Evolutionary conservation across 2,329 filamentous ascomycete species (phyloP).

Genomic region (Botrytis medusae): DNA sequence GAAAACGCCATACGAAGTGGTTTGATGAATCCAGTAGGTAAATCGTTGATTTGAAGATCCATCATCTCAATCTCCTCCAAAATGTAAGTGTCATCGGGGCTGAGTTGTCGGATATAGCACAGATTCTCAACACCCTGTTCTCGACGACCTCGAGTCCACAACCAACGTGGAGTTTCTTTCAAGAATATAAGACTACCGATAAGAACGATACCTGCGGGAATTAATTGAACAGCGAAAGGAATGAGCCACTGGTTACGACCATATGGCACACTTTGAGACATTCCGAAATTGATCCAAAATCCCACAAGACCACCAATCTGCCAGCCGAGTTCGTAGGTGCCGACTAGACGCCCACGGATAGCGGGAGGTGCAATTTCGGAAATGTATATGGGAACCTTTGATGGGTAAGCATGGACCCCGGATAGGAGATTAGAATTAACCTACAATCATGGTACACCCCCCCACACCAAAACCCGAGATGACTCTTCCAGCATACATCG

Average conservation of each 20-base stretch:
- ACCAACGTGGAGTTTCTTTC: conserved; percentile 64
- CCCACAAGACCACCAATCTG: conserved; percentile 64
- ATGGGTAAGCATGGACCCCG: conserved; percentile 56
- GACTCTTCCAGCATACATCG: conserved; percentile 15
- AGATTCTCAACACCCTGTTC: conserved; percentile 58
- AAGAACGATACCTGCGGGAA: conserved; percentile 38
- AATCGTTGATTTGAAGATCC: conserved; percentile 57
- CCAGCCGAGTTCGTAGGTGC: conserved; percentile 47
- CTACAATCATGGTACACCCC: conserved; percentile 46
- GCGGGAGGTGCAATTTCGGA: conserved; percentile 34
- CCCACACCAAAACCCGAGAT: conserved; percentile 15
- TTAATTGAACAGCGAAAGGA: conserved; percentile 41
- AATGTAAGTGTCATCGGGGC: conserved; percentile 61
- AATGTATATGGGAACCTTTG: conserved; percentile 48
- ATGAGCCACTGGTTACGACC: conserved; percentile 38
- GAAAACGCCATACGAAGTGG: conserved; percentile 68
- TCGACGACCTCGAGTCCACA: conserved; percentile 40
- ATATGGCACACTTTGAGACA: conserved; percentile 11
- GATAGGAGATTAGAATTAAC: conserved; percentile 61
- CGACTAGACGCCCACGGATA: conserved; percentile 33
- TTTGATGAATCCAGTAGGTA: conserved; percentile 44
- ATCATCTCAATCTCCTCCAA: conserved; percentile 71
- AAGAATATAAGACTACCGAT: conserved; percentile 52
- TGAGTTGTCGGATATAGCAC: conserved; percentile 64
- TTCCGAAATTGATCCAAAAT: conserved; percentile 57